A percentile compares a stretch with the other conserved stretches of the same genome.
These are phyloP conservation scores for Nidularia sp. DNA, from an alignment of 768 basidiomycete species.

Conservation along the genomic window DNA sequence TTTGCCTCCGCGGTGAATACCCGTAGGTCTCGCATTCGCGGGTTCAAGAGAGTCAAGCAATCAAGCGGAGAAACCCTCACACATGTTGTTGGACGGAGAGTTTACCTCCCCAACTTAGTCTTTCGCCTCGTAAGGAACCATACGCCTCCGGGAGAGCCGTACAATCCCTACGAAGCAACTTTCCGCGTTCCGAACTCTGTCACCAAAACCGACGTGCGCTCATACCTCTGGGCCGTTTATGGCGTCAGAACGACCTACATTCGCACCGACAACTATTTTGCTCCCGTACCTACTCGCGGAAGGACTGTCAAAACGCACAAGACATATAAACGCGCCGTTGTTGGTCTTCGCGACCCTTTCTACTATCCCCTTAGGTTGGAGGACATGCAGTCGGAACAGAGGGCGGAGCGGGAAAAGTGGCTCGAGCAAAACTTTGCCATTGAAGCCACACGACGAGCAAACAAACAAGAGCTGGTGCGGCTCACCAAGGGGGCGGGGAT, in stretches of 20 bases:
- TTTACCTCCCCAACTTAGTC: conserved; percentile 88
- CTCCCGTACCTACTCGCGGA: conserved; percentile 30
- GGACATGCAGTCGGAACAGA: conserved; percentile 64
- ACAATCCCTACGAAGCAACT: conserved; percentile 94
- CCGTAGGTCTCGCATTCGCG: conserved; percentile 64
- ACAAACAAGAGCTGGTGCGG: conserved; percentile 34
- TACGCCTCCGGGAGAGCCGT: conserved; percentile 70
- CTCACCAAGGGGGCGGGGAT: conserved; percentile 33
- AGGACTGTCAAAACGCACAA: conserved; percentile 32
- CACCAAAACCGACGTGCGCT: conserved; percentile 90
- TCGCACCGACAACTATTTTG: conserved; percentile 88
- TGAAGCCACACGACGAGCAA: conserved; percentile 26
- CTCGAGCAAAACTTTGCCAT: conserved; percentile 60
- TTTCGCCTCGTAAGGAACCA: conserved; percentile 83
- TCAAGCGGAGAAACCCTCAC: conserved; percentile 34
- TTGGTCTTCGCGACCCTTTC: conserved; percentile 90
- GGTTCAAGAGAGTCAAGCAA: conserved; percentile 41
- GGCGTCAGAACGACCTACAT: conserved; percentile 90
- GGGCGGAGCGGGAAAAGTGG: conserved; percentile 52
- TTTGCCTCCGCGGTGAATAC: conserved; percentile 40
- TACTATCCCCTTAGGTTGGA: conserved; percentile 83
- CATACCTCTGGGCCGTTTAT: conserved; percentile 81
- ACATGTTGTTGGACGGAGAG: conserved; percentile 69
- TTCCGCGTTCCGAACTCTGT: conserved; percentile 87
- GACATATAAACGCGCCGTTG: conserved; percentile 88